These are phyloP conservation scores for Cercospora janseana DNA, from an alignment of 2,329 filamentous ascomycete species.

Conservation along the genomic window DNA sequence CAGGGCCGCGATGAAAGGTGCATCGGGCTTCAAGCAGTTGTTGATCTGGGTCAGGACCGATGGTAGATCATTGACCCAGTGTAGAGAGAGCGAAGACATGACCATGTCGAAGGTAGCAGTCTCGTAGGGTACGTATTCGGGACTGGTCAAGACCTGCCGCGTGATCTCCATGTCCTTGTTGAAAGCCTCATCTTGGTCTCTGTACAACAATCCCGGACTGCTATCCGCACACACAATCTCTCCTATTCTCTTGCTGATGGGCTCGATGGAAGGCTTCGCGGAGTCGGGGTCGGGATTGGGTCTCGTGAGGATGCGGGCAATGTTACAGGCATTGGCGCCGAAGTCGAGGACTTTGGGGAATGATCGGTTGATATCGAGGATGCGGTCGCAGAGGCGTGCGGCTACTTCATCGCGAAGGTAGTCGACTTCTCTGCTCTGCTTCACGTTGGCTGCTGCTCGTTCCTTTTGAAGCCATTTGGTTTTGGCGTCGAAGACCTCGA, in stretches of 20 bases:
- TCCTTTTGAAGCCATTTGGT: slow-evolving; percentile 92
- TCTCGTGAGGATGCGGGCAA: slow-evolving; percentile 72
- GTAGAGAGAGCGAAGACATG: slow-evolving; percentile 81
- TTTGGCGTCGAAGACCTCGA: slow-evolving; percentile 87
- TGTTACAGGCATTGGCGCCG: slow-evolving; percentile 92
- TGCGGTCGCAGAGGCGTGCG: slow-evolving; percentile 74
- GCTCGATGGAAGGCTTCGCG: slow-evolving; percentile 58
- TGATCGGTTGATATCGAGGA: slow-evolving; percentile 87
- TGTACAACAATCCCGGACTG: slow-evolving; percentile 72
- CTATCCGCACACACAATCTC: slow-evolving; percentile 80
- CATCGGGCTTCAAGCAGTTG: slow-evolving; percentile 80
- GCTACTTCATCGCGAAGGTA: slow-evolving; percentile 94
- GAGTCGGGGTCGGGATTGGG: slow-evolving; percentile 64
- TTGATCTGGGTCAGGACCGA: slow-evolving; percentile 82
- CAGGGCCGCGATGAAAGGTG: slow-evolving; percentile 93
- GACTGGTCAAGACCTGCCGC: slow-evolving; percentile 70
- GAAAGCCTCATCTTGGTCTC: slow-evolving; percentile 72
- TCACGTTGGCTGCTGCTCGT: slow-evolving; percentile 68
- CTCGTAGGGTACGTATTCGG: slow-evolving; percentile 73
- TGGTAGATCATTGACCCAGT: slow-evolving; percentile 97
- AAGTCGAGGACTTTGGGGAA: slow-evolving; percentile 86
- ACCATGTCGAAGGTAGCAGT: slow-evolving; percentile 82
- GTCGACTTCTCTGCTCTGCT: slow-evolving; percentile 76
- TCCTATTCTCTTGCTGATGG: slow-evolving; percentile 68
- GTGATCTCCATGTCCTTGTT: slow-evolving; percentile 70